Base-by-base conservation (phyloP, 2,329 filamentous ascomycete genomes). In the Helicocarpus griseus region DNA sequence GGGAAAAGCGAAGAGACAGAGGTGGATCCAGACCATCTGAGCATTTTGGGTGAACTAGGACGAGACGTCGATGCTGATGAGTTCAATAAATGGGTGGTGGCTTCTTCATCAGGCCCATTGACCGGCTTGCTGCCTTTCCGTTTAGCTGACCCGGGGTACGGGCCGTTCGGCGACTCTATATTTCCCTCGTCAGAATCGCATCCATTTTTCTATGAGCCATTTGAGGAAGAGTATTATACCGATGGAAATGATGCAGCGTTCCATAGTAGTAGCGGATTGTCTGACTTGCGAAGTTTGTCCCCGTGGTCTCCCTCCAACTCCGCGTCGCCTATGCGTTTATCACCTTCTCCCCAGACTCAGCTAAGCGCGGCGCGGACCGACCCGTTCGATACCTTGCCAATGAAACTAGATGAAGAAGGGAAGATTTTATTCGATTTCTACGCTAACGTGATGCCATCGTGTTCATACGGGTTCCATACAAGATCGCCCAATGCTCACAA, bases 391-490 rank as follows among this genome's bases (percentile, higher is more conserved):
- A 57, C 57, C 2, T 55, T 70, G 5, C 68, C 69, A 8, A 54
- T 68, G 50, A 58, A 61, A 7, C 43, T 69, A 28, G 61, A 63
- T 48, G 46, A 50, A 19, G 61, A 67, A 41, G 66, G 63, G 14
- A 59, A 66, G 48, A 54, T 57, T 22, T 53, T 70, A 2, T 69
- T 70, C 48, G 66, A 71, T 53, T 70, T 69, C 36, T 71, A 70
- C 52, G 63, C 65, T n/a, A 65, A 66, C 35, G 61, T 66, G 31
- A 70, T 71, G 65, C 66, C 67, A 2, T 59, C 67, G 2, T 67
- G 63, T 54, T 69, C 67, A 3, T 71, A 70, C 45, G 69, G 65
- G 17, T 57, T 62, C n/a, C 63, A 68, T 52, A 63, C 62, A 28
- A 61, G 62, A 7, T 64, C 63, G 2, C 31, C 55, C 6, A 63